Conservation (phyloP, 179 eudicot species). For the Vitellaria paradoxa region DNA sequence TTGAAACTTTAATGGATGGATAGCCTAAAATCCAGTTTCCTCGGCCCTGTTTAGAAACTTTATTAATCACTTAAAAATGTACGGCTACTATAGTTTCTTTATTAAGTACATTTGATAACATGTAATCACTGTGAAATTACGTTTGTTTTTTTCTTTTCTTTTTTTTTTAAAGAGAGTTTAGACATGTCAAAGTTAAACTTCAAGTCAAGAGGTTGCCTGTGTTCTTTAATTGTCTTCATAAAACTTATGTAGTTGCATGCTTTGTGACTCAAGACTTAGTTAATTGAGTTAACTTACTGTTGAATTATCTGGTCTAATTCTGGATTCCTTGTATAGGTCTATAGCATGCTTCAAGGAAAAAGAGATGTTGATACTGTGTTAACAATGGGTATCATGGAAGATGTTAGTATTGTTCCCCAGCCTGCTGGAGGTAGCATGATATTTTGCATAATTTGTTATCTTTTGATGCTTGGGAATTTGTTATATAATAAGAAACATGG, state of each 20-base stretch:
- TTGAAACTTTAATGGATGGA: not conserved
- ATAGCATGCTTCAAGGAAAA: conserved; percentile 97
- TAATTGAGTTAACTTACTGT: too few species aligned
- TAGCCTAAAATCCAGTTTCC: not conserved
- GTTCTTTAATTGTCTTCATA: too few species aligned
- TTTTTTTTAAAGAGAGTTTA: too few species aligned
- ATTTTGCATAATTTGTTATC: not conserved
- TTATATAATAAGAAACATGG: not conserved
- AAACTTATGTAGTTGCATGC: not conserved
- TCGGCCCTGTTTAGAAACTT: not conserved
- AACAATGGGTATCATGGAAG: conserved; percentile 99
- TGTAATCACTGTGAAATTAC: too few species aligned
- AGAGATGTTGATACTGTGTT: conserved; percentile 91
- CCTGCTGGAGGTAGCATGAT: conserved; percentile 86
- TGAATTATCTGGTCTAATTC: too few species aligned
- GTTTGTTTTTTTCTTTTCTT: too few species aligned
- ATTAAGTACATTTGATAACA: too few species aligned
- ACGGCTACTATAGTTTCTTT: too few species aligned
- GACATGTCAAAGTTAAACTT: too few species aligned
- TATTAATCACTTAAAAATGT: too few species aligned
- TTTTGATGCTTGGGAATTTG: not conserved
- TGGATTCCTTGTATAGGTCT: conserved; percentile 48
- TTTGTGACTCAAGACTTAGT: not conserved
- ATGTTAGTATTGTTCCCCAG: conserved; percentile 95
- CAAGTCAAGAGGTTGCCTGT: too few species aligned